Base-by-base conservation (phyloP, 2,329 filamentous ascomycete species). In the Xylariaceae sp. region DNA sequence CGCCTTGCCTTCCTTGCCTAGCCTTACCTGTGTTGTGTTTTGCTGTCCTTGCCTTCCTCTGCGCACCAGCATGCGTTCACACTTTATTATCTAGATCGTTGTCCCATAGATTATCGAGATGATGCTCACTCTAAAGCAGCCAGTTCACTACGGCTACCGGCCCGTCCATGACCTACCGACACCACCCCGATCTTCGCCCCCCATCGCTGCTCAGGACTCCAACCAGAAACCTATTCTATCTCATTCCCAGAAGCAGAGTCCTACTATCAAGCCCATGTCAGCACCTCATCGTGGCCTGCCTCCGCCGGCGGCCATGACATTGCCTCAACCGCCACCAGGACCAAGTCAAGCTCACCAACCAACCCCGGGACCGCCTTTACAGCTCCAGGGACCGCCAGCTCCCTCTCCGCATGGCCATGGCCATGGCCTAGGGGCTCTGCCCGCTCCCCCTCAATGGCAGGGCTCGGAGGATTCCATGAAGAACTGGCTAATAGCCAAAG, bases 381-480 rank as follows among this genome's bases (percentile, higher is more conserved):
- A 59, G 48, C 43, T 56, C 34, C 59, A 60, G 41, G 53, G 63
- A 46, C 53, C 51, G 31, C 57, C 60, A 34, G 52, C 54, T 34
- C 51, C 52, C 39, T 55, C 59, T 57, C 64, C 54, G 49, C 68
- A 61, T 57, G 67, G 49, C 47, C 68, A 61, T 57, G 67, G 49
- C 47, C 67, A 67, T 55, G 64, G 66, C 16, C 62, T 75, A 44
- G 73, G 70, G 26, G 71, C 78, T 45, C 65, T 86, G 30, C 83
- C 83, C n/a, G 71, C 77, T 22, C 80, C 83, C 19, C 74, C 77
- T 31, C 76, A 81, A 59, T 85, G 82, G 76, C 78, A 83, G 56
- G 76, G 75, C 36, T 71, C 76, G 26, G 83, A 87, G 55, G 84
- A 88, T 29, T 76, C 80, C 3, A 85, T 87, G 81, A 79, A 76